These are phyloP conservation scores for Dactylellina parvicollis DNA, from an alignment of 2,329 filamentous ascomycete genomes.

Conservation along the genomic window DNA sequence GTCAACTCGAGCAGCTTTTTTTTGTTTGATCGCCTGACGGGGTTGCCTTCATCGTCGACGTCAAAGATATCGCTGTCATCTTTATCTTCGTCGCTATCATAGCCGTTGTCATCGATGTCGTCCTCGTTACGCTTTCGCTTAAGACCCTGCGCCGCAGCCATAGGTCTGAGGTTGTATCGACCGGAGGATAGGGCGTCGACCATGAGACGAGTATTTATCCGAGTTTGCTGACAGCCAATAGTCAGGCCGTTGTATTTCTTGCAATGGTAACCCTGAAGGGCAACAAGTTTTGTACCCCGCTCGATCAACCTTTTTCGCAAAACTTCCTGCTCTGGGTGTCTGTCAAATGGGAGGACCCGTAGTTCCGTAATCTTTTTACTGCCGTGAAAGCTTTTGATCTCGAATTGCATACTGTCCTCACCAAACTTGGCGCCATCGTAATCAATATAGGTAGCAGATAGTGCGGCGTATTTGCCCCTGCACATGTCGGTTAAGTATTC, in stretches of 20 bases:
- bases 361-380: constrained; percentile 59
- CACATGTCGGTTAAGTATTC: background rate
- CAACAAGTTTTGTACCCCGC: constrained; percentile 14
- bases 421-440: constrained; percentile 22
- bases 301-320: constrained; percentile 27
- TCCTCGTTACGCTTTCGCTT: too few relatives aligned
- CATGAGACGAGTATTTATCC: constrained; percentile 60
- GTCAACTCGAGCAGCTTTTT: constrained; percentile 61
- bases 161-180: background rate
- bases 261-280: constrained; percentile 26
- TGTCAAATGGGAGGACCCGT: constrained; percentile 59
- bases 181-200: constrained; percentile 56
- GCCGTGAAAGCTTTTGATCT: background rate
- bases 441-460: constrained; percentile 7
- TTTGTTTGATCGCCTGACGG: background rate
- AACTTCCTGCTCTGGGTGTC: constrained; percentile 6
- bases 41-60: constrained; percentile 11
- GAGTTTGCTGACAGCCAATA: background rate
- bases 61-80: too few relatives aligned
- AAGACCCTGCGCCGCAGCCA: background rate
- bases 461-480: background rate
- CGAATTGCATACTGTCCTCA: background rate
- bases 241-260: constrained; percentile 54
- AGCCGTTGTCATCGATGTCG: too few relatives aligned
- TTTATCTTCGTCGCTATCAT: too few relatives aligned